Base-by-base conservation (phyloP, 2,329 filamentous ascomycete genomes). In the Domatiomyces catenatus region DNA sequence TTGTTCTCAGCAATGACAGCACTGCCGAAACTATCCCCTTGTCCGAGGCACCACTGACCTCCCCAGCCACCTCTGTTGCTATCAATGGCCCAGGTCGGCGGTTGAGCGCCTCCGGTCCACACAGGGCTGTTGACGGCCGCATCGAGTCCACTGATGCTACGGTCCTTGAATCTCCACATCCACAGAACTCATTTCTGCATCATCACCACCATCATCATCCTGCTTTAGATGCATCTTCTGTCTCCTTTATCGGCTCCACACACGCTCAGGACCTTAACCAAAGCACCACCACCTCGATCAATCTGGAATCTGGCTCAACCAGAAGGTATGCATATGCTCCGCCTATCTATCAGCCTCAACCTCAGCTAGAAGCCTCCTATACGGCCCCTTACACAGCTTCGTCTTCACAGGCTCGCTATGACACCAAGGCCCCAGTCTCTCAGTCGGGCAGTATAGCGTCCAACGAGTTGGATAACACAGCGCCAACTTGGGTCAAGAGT, bases 41-140 rank as follows among this genome's bases (percentile, higher is more conserved):
- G 42, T 47, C 24, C 19, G 47, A 49, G 46, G 49, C 53, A 48
- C 48, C 52, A 42, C 44, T 53, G 53, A 52, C 19, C 44, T 55
- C 57, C 52, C 57, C 55, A 56, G 54, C 51, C 52, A 53, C 56
- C 48, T 56, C 50, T 42, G 56, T 54, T 56, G 56, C 19, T 10
- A 17, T 28, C 26, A 19, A 32, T 24, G 22, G 26, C 28, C 17
- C 10, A 18, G 10, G 26, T 10, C 45, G 19, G 7, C 8, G 19
- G 1, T 6, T 47, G 45, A 47, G 45, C 45, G 45, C 45, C 26
- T 32, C 20, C 26, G 28, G 28, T 47, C 45, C 22, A n/a, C 20
- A 12, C 8, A 24, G 32, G 32, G 32, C 32, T 15, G 32, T 44
- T 54, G 36, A 51, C 39, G 49, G 32, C 48, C 26, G 53, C 42